Evolutionary conservation across 1,284 basidiomycete genomes (phyloP).

Genomic region (Pyrrhoderma lamaoense): DNA sequence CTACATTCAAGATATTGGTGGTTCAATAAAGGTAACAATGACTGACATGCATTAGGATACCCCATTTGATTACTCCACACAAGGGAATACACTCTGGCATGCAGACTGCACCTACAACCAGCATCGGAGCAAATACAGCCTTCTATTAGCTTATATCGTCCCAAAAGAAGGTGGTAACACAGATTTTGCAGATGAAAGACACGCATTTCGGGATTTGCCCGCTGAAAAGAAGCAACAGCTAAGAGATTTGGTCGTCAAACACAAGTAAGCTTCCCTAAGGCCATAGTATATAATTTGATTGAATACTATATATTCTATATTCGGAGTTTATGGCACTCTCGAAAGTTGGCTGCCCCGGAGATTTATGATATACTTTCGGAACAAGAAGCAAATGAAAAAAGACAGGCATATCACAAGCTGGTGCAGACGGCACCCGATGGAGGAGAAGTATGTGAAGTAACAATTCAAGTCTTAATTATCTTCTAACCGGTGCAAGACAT

Average conservation of each 20-base stretch:
- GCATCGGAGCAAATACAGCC: constrained; percentile 24
- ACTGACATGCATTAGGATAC: neutral
- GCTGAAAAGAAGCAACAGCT: constrained; percentile 24
- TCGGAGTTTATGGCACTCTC: constrained; percentile 21
- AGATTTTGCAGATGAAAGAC: constrained; percentile 26
- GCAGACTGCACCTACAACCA: constrained; percentile 26
- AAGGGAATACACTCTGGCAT: constrained; percentile 25
- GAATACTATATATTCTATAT: neutral
- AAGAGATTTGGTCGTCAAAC: constrained; percentile 24
- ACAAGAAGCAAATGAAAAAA: constrained; percentile 21
- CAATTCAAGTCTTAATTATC: no score
- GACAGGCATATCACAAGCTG: constrained; percentile 24
- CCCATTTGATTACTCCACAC: neutral
- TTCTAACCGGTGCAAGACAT: constrained; percentile 16
- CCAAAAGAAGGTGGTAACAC: constrained; percentile 26
- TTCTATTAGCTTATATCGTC: constrained; percentile 26
- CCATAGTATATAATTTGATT: neutral
- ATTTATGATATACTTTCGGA: constrained; percentile 22
- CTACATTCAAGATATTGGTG: constrained; percentile 17
- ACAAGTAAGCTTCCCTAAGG: constrained; percentile 17
- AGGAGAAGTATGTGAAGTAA: constrained; percentile 18
- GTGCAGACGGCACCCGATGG: constrained; percentile 23
- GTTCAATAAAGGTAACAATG: constrained; percentile 19
- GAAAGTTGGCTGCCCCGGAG: constrained; percentile 22
- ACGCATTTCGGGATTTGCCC: constrained; percentile 23